phyloP scores from a whole-genome alignment of 2,329 filamentous ascomycete species.

The Elsinoe arachidis region DNA sequence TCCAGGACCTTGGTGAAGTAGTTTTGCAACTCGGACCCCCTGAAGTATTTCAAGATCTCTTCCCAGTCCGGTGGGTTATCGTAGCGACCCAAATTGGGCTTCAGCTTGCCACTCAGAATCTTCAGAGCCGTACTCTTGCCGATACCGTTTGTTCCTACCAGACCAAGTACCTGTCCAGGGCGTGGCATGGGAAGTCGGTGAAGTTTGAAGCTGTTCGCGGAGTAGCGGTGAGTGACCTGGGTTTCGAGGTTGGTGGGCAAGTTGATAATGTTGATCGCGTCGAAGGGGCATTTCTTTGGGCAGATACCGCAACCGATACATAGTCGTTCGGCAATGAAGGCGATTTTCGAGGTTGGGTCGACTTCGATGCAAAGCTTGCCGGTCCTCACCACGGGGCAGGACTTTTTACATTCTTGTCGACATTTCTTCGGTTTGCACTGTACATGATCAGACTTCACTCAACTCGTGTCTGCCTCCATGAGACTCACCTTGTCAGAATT shows the following conservation, averaged over 20 bases:
- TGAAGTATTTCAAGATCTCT: conserved; percentile 96
- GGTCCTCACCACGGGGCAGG: conserved; percentile 91
- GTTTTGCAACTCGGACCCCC: conserved; percentile 95
- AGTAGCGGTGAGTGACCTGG: conserved; percentile 96
- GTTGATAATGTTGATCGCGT: conserved; percentile 99
- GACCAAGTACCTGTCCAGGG: conserved; percentile 86
- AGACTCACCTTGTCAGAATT: conserved; percentile 82
- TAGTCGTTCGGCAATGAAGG: conserved; percentile 92
- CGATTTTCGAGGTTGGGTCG: conserved; percentile 75
- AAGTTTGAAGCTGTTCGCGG: conserved; percentile 99
- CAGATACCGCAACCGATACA: conserved; percentile 99
- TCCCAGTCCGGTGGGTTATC: conserved; percentile 99
- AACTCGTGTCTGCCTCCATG: conserved; percentile 17
- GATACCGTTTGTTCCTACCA: conserved; percentile 99
- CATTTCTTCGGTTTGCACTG: conserved; percentile 97
- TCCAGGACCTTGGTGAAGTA: conserved; percentile 98
- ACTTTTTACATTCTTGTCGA: conserved; percentile 98
- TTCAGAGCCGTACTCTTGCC: conserved; percentile 99
- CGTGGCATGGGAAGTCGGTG: conserved; percentile 93
- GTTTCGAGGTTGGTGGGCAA: conserved; percentile 97
- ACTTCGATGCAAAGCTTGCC: conserved; percentile 98
- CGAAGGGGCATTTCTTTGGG: conserved; percentile 97
- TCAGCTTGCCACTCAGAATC: conserved; percentile 95
- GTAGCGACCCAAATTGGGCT: conserved; percentile 90
- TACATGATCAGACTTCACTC: conserved; percentile 17